Evolutionary conservation across 805 yeast genomes (phyloP).

Genomic region (Kockiozyma suomiensis): DNA sequence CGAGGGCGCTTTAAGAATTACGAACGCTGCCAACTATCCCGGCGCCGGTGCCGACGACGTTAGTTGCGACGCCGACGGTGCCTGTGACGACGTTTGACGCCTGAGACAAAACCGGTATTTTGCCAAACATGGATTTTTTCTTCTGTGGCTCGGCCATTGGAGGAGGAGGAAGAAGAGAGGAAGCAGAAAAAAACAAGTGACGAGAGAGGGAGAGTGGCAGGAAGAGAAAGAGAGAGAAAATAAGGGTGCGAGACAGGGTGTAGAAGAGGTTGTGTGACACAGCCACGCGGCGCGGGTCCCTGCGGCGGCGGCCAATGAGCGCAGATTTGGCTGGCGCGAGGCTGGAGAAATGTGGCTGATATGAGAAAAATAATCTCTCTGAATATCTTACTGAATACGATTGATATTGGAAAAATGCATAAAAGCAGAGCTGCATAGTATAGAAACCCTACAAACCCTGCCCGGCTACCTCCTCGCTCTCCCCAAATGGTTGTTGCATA

Average conservation of each 20-base stretch:
- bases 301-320: background rate
- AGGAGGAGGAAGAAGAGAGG: background rate
- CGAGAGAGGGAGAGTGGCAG: background rate
- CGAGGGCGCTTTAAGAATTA: background rate
- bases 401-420: no score
- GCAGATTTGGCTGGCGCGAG: background rate
- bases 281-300: slow-evolving; percentile 4
- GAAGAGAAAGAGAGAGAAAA: slow-evolving; percentile 1
- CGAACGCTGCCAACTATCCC: slow-evolving; percentile 17
- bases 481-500: no score
- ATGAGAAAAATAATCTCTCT: no score
- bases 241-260: background rate
- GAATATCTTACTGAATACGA: no score
- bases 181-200: background rate
- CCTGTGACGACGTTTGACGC: slow-evolving; percentile 20
- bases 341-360: background rate
- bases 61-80: slow-evolving; percentile 15
- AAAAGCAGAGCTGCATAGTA: no score
- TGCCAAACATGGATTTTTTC: slow-evolving; percentile 13
- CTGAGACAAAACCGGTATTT: slow-evolving; percentile 14
- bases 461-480: no score
- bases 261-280: background rate
- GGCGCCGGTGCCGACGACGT: slow-evolving; percentile 18
- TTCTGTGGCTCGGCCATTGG: slow-evolving; percentile 14
- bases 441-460: no score